phyloP scores from a whole-genome alignment of 129 eudicot genomes.

The Pseudognaphalium luteoalbum region DNA sequence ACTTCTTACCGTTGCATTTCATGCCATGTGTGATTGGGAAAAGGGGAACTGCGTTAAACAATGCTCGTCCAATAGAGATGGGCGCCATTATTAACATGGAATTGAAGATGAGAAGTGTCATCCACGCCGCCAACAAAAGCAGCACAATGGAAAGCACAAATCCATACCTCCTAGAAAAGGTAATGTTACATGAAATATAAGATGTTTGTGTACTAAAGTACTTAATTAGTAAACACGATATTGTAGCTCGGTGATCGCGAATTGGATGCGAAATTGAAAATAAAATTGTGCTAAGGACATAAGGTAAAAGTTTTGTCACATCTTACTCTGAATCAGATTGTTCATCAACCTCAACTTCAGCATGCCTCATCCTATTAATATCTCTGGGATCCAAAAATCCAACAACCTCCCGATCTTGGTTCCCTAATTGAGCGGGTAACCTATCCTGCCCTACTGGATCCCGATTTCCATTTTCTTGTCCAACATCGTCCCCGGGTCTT shows the following conservation, averaged over 20 bases:
- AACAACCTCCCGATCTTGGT: constrained; percentile 44
- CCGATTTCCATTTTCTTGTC: constrained; percentile 60
- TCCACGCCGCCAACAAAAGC: constrained; percentile 86
- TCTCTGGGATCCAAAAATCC: constrained; percentile 46
- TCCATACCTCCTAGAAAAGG: constrained; percentile 61
- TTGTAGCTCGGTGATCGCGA: background rate
- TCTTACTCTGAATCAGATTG: constrained; percentile 77
- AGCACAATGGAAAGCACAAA: constrained; percentile 79
- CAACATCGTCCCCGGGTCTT: constrained; percentile 61
- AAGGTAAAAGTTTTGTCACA: constrained; percentile 9
- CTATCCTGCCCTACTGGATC: constrained; percentile 50
- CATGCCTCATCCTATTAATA: constrained; percentile 48
- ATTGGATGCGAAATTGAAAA: background rate
- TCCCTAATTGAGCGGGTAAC: constrained; percentile 36
- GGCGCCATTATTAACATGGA: constrained; percentile 78
- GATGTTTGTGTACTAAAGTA: constrained; percentile 1
- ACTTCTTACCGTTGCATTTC: constrained; percentile 75
- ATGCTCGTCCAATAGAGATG: constrained; percentile 69
- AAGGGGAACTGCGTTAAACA: constrained; percentile 70
- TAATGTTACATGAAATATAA: constrained; percentile 18
- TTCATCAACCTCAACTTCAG: constrained; percentile 38
- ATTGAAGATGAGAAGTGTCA: constrained; percentile 72
- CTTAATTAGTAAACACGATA: background rate
- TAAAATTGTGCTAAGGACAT: background rate
- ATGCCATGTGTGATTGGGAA: constrained; percentile 92